Evolutionary conservation across 2,329 filamentous ascomycete species (phyloP).

Genomic region (Taxawa tesnikishii): DNA sequence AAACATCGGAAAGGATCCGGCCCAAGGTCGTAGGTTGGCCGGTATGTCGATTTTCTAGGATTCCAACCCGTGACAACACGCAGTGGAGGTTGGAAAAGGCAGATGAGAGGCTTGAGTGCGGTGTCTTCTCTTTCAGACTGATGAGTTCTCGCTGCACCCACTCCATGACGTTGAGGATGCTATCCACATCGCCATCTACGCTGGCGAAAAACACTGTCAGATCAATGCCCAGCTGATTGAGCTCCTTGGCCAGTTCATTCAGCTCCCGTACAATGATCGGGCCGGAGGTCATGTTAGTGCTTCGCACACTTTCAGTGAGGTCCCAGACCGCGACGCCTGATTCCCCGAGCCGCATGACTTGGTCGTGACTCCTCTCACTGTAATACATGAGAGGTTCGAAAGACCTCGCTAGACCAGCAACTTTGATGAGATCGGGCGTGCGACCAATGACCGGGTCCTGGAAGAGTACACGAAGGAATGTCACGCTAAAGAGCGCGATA

Average conservation of each 20-base stretch:
- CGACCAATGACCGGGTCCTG: slow-evolving; percentile 54
- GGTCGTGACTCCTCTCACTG: slow-evolving; percentile 75
- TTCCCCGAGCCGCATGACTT: slow-evolving; percentile 79
- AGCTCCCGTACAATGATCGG: slow-evolving; percentile 75
- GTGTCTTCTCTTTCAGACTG: slow-evolving; percentile 46
- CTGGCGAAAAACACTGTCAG: slow-evolving; percentile 87
- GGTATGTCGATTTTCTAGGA: slow-evolving; percentile 27
- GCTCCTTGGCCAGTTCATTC: slow-evolving; percentile 71
- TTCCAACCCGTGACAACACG: slow-evolving; percentile 52
- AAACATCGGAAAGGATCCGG: slow-evolving; percentile 54
- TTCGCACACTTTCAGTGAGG: slow-evolving; percentile 76
- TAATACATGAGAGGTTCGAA: slow-evolving; percentile 94
- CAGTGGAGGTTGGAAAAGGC: slow-evolving; percentile 77
- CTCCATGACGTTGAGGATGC: slow-evolving; percentile 89
- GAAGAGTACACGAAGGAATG: slow-evolving; percentile 53
- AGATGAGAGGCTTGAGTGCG: slow-evolving; percentile 53
- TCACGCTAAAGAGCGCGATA: slow-evolving; percentile 51
- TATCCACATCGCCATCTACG: slow-evolving; percentile 85
- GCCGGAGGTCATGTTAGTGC: slow-evolving; percentile 82
- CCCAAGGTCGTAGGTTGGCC: slow-evolving; percentile 57
- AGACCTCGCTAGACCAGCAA: slow-evolving; percentile 76
- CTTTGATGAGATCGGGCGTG: slow-evolving; percentile 78
- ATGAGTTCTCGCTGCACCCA: slow-evolving; percentile 82
- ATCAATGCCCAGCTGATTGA: slow-evolving; percentile 74
- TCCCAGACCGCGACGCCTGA: slow-evolving; percentile 93